Conservation (phyloP, 116 monocot genomes). For the Iris pallida region DNA sequence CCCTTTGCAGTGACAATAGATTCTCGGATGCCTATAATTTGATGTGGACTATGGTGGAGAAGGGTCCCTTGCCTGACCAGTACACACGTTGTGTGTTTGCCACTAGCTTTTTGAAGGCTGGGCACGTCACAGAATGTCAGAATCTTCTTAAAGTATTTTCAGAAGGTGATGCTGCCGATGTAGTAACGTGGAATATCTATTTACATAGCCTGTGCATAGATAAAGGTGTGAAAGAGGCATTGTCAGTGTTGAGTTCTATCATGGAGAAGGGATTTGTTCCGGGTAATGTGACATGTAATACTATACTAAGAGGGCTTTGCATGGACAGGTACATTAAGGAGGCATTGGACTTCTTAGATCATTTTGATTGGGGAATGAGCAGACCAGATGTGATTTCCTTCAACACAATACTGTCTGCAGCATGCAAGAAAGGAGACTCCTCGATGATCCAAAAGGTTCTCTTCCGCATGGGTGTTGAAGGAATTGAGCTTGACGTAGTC, state of each 20-base stretch:
- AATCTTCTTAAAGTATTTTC: constrained; percentile 22
- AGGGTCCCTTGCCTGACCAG: constrained; percentile 32
- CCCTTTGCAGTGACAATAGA: constrained; percentile 21
- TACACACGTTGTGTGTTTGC: constrained; percentile 33
- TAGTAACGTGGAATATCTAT: constrained; percentile 48
- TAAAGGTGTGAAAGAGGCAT: constrained; percentile 24
- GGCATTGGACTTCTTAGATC: constrained; percentile 37
- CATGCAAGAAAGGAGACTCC: constrained; percentile 42
- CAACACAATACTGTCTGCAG: constrained; percentile 49
- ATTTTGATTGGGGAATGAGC: constrained; percentile 14
- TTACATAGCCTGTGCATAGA: constrained; percentile 45
- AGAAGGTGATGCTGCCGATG: constrained; percentile 17
- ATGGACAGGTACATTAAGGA: constrained; percentile 37
- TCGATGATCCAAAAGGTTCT: constrained; percentile 35
- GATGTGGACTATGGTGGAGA: constrained; percentile 29
- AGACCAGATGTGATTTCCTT: constrained; percentile 50
- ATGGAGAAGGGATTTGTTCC: constrained; percentile 31
- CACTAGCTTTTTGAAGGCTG: constrained; percentile 39
- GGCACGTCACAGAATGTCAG: constrained; percentile 26
- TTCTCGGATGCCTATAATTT: constrained; percentile 36
- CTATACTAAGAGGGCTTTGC: constrained; percentile 55
- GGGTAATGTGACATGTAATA: constrained; percentile 45
- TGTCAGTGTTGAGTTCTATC: constrained; percentile 19
- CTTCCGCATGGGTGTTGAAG: constrained; percentile 28
- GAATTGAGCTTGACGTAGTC: constrained; percentile 26